Evolutionary conservation across 257 asterid species (phyloP), one percentile per base, ranked within the genome.

Genomic region (Fraxinus excelsior): DNA sequence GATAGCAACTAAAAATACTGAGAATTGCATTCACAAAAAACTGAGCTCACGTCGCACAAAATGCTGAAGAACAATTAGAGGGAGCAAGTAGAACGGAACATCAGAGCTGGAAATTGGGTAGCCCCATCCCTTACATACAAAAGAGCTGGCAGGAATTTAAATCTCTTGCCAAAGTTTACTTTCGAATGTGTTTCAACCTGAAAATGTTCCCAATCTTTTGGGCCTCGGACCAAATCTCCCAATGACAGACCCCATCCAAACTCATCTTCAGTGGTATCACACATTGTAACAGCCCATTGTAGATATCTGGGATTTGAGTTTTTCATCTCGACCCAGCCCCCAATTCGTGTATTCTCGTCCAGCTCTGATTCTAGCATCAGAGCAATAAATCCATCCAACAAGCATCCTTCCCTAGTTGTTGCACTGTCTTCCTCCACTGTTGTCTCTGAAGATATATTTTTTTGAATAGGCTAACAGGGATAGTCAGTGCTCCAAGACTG

Each of bases 291-390:
- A 35, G 91, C 94, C 94, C 97, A 95, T 70, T 87, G n/a, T n/a
- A n/a, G n/a, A n/a, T n/a, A 2, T 35, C 85, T 81, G 3, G 85
- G 91, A 28, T 88, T 77, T 23, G 90, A 75, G 78, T 35, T 86
- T 81, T 76, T 89, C 64, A 86, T 87, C 90, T 91, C 92, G 32
- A 91, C 70, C 97, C 98, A 93, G 29, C 96, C 97, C 71, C 98
- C 96, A 13, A 93, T 81, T 73, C 85, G 83, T 28, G 91, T 83
- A 74, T 84, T 76, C 74, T 89, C 93, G 7, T 88, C 94, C 28
- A 89, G 80, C 65, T 89, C 91, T 7, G 93, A 71, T 82, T 87
- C 90, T 1, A 95, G 35, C 88, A 85, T 89, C 78, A 91, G 28
- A 12, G 98, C 92, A 29, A 93, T n/a, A 58, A 94, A 86, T 56